Percentiles rank a stretch among this genome's conserved stretches.
Conservation (phyloP, 2,329 filamentous ascomycete genomes). For the Neonectria coccinea region DNA sequence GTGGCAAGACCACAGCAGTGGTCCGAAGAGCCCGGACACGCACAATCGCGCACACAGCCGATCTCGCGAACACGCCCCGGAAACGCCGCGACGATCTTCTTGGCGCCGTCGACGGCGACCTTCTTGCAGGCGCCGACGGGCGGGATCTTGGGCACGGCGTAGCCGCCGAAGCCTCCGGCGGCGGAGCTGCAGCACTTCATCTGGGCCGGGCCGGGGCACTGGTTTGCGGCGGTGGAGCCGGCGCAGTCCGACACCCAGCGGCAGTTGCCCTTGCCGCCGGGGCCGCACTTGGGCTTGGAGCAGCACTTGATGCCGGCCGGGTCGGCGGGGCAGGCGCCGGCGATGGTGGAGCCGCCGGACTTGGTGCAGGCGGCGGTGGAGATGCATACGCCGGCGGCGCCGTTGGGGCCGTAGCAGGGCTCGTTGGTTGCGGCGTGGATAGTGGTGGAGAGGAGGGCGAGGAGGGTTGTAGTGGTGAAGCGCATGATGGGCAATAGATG, state of each 20-base stretch:
- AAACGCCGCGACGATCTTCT: constrained; percentile 51
- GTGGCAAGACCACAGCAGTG: constrained; percentile 55
- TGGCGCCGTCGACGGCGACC: constrained; percentile 51
- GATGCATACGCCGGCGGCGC: constrained; percentile 53
- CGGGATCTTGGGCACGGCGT: constrained; percentile 50
- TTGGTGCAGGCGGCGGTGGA: constrained; percentile 50
- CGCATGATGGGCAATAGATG: constrained; percentile 35
- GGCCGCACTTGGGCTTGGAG: constrained; percentile 53
- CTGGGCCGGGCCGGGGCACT: constrained; percentile 54
- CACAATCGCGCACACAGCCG: constrained; percentile 49
- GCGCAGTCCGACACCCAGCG: constrained; percentile 54
- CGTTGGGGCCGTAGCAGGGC: constrained; percentile 47
- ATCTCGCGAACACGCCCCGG: constrained; percentile 52
- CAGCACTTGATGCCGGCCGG: constrained; percentile 56
- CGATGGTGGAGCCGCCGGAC: constrained; percentile 52
- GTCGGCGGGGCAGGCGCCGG: constrained; percentile 54
- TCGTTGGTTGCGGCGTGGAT: constrained; percentile 47
- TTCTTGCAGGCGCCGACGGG: constrained; percentile 51
- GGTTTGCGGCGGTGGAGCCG: constrained; percentile 45
- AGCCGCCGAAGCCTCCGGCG: constrained; percentile 51
- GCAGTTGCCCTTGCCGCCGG: constrained; percentile 50
- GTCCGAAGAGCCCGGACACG: constrained; percentile 49
- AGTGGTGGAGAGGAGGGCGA: constrained; percentile 30
- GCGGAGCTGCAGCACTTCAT: constrained; percentile 55
- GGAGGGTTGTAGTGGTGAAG: constrained; percentile 29